Base-by-base conservation (phyloP, 2,329 filamentous ascomycete species). In the Xylariaceae sp. region DNA sequence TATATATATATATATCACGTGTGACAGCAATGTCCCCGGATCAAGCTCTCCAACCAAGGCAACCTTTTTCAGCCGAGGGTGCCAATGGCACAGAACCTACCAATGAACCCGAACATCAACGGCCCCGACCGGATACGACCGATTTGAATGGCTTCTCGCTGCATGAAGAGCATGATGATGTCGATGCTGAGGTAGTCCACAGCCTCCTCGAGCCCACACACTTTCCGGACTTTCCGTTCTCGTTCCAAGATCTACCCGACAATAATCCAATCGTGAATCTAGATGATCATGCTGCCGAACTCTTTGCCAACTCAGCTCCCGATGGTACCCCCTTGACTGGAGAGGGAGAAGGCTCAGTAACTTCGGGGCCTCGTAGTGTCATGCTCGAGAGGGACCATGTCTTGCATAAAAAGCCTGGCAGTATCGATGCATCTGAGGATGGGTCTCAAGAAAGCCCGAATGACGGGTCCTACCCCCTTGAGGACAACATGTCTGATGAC, bases 401-500 rank as follows among this genome's bases (percentile, higher is more conserved):
- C n/a, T 50, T 57, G 14, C 51, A 56, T 22, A 59, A 59, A 44
- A 50, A 58, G 46, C 59, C 51, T 42, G 57, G 43, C 12, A 63
- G 58, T 47, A 54, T 60, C 7, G 75, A 75, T 22, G 68, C 59
- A 1, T 76, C 76, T 5, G 77, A 78, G 22, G 71, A 74, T 33
- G 71, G 64, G 41, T 73, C 69, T 39, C 72, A 66, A 22, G 73
- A 72, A 38, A 72, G 69, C 48, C 70, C 66, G 32, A 71, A 71
- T 1, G 73, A 72, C 31, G 68, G 68, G 14, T 68, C 68, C 36
- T 75, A 76, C 53, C 71, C 74, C 2, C 62, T 81, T 42, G 79
- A 80, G 41, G 80, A 82, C 48, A 68, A 74, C 19, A 68, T 75
- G 48, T 71, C 74, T 5, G 81, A 85, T 61, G 82, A 85, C 45